Base-by-base conservation (phyloP, 495 filamentous ascomycete species). In the Penicillium cinerascens region DNA sequence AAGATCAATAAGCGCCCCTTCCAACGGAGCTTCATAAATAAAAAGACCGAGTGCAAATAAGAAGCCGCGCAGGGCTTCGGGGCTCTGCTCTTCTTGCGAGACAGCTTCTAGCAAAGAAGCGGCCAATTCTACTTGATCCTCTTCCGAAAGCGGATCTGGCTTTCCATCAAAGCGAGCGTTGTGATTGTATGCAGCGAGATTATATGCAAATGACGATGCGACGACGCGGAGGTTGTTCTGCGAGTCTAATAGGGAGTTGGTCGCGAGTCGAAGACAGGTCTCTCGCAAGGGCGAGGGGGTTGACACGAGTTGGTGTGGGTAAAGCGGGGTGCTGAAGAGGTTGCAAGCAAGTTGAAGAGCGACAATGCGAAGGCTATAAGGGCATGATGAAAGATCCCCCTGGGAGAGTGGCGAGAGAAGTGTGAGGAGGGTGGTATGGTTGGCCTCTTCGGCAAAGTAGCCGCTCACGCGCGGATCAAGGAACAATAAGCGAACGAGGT, bases 381-480 rank as follows among this genome's bases (percentile, higher is more conserved):
- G 90, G 49, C 77, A 82, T 3, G 76, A 63, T 4, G 69, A 55
- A 5, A 76, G 59, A 3, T 68, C 55, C 43, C 78, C 82, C 29
- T 85, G 73, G 47, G 63, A 54, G 8, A 64, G 58, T 3, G 83
- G 78, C 8, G 77, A 61, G 26, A 97, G 70, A 6, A 96, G 60
- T 9, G 82, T 71, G 46, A 79, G 60, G 18, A 96, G 72, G 13
- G 87, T 89, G 38, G 65, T 60, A 53, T 87, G 84, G 29, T 73
- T 67, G 22, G 69, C 29, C 60, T 96, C 87, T 69, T 92, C 87
- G 13, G 89, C 91, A 54, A 89, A 91, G 69, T 83, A 93, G 51
- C 88, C 85, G 59, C 87, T 88, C n/a, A 96, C 75, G n/a, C 93
- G 82, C 20, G 85, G 76, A 58, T 98, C 92, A 6, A 87, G 75